phyloP scores from a whole-genome alignment of 257 asterid species.

The Handroanthus guayacan region DNA sequence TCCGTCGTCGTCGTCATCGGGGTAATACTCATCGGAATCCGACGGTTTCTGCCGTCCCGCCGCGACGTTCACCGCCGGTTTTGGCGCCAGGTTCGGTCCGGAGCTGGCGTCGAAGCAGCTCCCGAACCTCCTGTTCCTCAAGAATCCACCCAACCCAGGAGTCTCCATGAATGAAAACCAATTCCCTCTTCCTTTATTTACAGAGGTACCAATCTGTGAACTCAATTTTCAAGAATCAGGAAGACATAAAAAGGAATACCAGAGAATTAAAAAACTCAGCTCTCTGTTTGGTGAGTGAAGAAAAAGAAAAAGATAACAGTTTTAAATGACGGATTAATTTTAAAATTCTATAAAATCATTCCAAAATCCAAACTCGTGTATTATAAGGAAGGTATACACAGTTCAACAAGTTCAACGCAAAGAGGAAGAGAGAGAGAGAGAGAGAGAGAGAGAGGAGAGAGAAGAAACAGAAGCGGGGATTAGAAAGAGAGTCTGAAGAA shows the following conservation, averaged over 20 bases:
- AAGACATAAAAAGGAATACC: too few species aligned
- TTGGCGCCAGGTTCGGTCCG: neutral
- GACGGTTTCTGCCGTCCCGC: constrained; percentile 15
- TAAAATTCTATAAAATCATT: too few species aligned
- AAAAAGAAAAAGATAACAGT: neutral
- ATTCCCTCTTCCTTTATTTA: neutral
- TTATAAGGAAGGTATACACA: neutral
- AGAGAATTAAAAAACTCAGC: too few species aligned
- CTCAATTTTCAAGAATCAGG: neutral
- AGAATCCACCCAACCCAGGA: constrained; percentile 34
- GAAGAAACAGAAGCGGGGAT: too few species aligned
- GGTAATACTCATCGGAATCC: neutral
- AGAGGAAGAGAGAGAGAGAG: too few species aligned
- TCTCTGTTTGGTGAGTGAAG: neutral
- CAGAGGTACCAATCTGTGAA: neutral
- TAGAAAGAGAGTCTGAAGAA: too few species aligned
- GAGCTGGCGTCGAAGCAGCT: constrained; percentile 39
- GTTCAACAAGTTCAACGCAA: neutral
- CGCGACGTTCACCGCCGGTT: constrained; percentile 22
- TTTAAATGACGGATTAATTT: neutral
- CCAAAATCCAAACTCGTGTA: neutral
- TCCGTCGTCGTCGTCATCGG: constrained; percentile 38
- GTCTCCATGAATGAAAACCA: constrained; percentile 37
- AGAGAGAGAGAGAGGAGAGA: too few species aligned
- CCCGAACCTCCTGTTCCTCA: constrained; percentile 46